Evolutionary conservation across 78 protist species (phyloP).

Genomic region (Bigelowiella natans): DNA sequence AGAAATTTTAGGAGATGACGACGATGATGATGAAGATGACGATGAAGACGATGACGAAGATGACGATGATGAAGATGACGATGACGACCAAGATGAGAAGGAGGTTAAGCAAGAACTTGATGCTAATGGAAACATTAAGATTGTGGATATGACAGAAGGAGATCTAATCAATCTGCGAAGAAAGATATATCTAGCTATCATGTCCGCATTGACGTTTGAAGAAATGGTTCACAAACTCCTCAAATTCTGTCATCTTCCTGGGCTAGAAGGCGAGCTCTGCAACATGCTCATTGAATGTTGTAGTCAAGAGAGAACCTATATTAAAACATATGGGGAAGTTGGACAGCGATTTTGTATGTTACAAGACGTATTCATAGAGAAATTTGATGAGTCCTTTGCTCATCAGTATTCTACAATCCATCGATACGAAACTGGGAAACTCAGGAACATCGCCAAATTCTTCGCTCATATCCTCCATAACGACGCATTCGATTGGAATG

Average conservation of each 20-base stretch:
- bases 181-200: slow-evolving; percentile 78
- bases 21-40: neutral
- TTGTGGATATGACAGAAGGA: slow-evolving; percentile 57
- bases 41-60: neutral
- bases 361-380: neutral
- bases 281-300: slow-evolving; percentile 91
- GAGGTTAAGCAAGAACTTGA: neutral
- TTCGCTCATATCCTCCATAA: slow-evolving; percentile 49
- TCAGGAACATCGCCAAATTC: slow-evolving; percentile 59
- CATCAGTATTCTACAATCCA: slow-evolving; percentile 47
- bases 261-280: slow-evolving; percentile 59
- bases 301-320: slow-evolving; percentile 40
- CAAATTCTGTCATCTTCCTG: neutral
- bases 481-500: slow-evolving; percentile 56
- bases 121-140: neutral
- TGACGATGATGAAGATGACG: neutral
- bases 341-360: neutral
- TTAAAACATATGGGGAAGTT: neutral
- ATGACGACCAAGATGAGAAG: neutral
- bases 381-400: neutral
- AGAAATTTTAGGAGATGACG: neutral
- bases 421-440: slow-evolving; percentile 76
- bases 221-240: slow-evolving; percentile 88
- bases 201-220: slow-evolving; percentile 70
- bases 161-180: slow-evolving; percentile 54